A percentile compares a stretch with the other conserved stretches of the same genome.
phyloP scores from a whole-genome alignment of 202 grass and related monocot genomes.

The Zizania palustris region DNA sequence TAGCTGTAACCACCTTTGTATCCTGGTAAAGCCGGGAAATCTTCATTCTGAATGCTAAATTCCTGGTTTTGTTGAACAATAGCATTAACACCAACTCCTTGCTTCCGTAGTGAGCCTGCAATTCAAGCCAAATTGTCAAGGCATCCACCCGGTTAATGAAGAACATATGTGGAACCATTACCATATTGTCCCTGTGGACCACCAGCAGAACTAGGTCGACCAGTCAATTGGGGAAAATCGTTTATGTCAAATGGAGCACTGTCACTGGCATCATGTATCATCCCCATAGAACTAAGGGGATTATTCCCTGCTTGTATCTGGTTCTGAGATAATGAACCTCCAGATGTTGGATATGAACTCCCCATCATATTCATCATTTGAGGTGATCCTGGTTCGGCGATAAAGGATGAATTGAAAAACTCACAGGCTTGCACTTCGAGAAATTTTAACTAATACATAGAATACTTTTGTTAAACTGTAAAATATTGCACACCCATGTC shows the following conservation, averaged over 20 bases:
- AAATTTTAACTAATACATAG: conserved; percentile 26
- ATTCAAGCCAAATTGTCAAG: conserved; percentile 45
- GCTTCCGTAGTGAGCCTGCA: conserved; percentile 82
- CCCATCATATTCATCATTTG: conserved; percentile 93
- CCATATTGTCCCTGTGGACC: conserved; percentile 94
- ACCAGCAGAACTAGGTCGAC: conserved; percentile 84
- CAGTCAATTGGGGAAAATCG: conserved; percentile 96
- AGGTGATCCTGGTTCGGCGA: conserved; percentile 57
- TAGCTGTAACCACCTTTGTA: conserved; percentile 80
- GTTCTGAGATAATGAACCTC: conserved; percentile 77
- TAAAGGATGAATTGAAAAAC: conserved; percentile 28
- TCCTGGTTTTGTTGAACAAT: conserved; percentile 99
- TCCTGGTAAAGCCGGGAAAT: conserved; percentile 98
- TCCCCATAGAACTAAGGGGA: conserved; percentile 81
- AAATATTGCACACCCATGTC: too few relatives aligned
- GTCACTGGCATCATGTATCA: conserved; percentile 83
- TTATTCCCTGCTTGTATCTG: conserved; percentile 89
- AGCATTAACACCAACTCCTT: conserved; percentile 88
- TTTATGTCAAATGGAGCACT: conserved; percentile 88
- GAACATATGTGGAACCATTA: conserved; percentile 44
- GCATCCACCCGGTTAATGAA: conserved; percentile 17
- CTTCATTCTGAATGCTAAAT: conserved; percentile 99
- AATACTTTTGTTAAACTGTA: conserved; percentile 25
- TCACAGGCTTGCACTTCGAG: conserved; percentile 27
- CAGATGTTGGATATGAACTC: conserved; percentile 78